phyloP scores from a whole-genome alignment of 2,329 filamentous ascomycete species.

The Botrytis squamosa region DNA sequence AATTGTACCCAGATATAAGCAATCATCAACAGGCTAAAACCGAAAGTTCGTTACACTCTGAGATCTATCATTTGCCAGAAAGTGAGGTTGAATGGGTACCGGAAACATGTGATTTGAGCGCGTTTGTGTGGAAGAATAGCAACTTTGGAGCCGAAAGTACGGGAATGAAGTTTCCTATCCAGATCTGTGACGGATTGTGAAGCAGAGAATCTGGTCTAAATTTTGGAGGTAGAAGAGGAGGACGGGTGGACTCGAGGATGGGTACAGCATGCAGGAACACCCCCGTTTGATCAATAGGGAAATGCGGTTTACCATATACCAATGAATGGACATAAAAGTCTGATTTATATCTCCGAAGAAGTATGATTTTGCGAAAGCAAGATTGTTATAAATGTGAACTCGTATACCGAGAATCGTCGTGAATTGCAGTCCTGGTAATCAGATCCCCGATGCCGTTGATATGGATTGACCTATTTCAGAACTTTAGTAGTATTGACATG shows the following conservation, averaged over 20 bases:
- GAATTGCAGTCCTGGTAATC: not conserved
- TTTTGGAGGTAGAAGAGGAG: not conserved
- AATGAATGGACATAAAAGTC: not conserved
- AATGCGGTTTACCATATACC: not conserved
- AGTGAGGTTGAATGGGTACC: not conserved
- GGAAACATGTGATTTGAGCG: not conserved
- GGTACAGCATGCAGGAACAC: not conserved
- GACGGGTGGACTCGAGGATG: not conserved
- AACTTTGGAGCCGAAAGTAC: not conserved
- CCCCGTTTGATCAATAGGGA: not conserved
- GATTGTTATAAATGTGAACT: not conserved
- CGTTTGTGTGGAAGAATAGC: not conserved
- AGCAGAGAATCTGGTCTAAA: not conserved
- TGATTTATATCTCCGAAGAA: not conserved
- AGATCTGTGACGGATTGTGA: not conserved
- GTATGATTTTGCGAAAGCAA: too few species aligned
- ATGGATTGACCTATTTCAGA: not conserved
- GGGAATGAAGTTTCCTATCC: not conserved
- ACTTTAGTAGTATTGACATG: not conserved
- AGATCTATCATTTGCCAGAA: not conserved
- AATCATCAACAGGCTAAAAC: too few species aligned
- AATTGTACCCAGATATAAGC: not conserved
- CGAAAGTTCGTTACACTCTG: not conserved
- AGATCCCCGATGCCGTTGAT: not conserved
- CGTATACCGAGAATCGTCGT: not conserved